A percentile compares a stretch with the other conserved stretches of the same genome.
These are phyloP conservation scores for Schizonepeta tenuifolia DNA, from an alignment of 257 asterid genomes.

Conservation along the genomic window DNA sequence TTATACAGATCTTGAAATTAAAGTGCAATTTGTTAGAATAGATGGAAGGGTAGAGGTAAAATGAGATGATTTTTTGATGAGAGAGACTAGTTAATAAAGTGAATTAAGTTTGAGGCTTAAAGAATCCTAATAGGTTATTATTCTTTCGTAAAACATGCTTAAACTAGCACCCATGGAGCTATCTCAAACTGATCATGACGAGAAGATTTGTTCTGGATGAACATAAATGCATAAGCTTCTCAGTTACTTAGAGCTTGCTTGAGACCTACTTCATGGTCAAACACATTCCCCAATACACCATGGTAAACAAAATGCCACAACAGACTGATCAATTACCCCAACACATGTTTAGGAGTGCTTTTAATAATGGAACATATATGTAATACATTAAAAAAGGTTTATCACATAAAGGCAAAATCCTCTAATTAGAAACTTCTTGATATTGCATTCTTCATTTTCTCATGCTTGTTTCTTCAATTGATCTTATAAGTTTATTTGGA, in stretches of 20 bases:
- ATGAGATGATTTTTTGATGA: constrained; percentile 11
- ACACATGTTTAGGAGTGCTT: not conserved
- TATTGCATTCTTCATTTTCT: constrained; percentile 6
- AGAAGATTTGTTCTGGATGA: not conserved
- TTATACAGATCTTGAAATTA: constrained; percentile 1
- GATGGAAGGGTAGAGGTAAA: not conserved
- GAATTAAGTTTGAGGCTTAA: too few relatives aligned
- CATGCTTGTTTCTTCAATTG: not conserved
- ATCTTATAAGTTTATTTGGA: not conserved
- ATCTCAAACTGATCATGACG: not conserved
- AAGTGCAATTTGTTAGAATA: constrained; percentile 6
- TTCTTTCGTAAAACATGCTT: not conserved
- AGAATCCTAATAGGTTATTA: too few relatives aligned
- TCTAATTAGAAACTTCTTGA: not conserved
- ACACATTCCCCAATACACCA: constrained; percentile 28
- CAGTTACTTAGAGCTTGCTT: not conserved
- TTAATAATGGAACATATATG: not conserved
- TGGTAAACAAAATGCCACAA: constrained; percentile 10
- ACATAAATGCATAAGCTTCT: constrained; percentile 3
- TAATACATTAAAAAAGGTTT: not conserved
- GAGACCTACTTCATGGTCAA: not conserved
- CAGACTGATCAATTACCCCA: constrained; percentile 10
- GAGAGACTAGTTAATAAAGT: too few relatives aligned
- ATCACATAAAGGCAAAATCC: not conserved
- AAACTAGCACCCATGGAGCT: not conserved